Conservation (phyloP, 2,329 filamentous ascomycete genomes). For the Tolypocladium guangdongense region DNA sequence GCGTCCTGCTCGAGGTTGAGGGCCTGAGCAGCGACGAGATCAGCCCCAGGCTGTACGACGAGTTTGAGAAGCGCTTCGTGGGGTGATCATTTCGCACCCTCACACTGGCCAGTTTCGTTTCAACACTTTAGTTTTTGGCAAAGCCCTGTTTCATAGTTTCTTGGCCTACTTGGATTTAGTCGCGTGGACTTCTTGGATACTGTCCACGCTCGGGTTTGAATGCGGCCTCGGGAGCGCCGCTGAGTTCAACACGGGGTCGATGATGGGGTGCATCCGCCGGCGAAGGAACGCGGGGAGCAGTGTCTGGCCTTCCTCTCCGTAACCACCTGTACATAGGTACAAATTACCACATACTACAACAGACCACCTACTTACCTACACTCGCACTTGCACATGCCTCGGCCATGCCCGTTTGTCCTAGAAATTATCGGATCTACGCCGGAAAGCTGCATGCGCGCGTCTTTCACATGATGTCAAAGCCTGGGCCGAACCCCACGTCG, state of each 20-base stretch:
- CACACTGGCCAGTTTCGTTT: not conserved
- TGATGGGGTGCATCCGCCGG: not conserved
- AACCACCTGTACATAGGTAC: not conserved
- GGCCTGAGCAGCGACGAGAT: slow-evolving; percentile 94
- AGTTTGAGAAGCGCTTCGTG: slow-evolving; percentile 68
- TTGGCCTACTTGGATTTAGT: not conserved
- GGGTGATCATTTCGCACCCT: slow-evolving; percentile 7
- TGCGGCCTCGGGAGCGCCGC: not conserved
- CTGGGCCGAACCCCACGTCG: too few species aligned
- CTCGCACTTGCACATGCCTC: too few species aligned
- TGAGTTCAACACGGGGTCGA: not conserved
- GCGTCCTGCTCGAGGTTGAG: slow-evolving; percentile 75
- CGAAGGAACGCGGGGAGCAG: not conserved
- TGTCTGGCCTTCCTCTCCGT: not conserved
- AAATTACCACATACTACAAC: too few species aligned
- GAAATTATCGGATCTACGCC: too few species aligned
- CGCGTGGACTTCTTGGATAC: not conserved
- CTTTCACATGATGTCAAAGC: too few species aligned
- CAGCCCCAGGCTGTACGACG: slow-evolving; percentile 72
- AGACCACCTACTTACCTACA: too few species aligned
- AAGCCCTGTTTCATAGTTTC: not conserved
- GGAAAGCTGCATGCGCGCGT: too few species aligned
- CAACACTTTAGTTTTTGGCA: not conserved
- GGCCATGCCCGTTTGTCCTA: too few species aligned
- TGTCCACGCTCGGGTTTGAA: not conserved